Conservation (phyloP, 768 basidiomycete genomes). For the Hygrophoropsis aurantiaca region DNA sequence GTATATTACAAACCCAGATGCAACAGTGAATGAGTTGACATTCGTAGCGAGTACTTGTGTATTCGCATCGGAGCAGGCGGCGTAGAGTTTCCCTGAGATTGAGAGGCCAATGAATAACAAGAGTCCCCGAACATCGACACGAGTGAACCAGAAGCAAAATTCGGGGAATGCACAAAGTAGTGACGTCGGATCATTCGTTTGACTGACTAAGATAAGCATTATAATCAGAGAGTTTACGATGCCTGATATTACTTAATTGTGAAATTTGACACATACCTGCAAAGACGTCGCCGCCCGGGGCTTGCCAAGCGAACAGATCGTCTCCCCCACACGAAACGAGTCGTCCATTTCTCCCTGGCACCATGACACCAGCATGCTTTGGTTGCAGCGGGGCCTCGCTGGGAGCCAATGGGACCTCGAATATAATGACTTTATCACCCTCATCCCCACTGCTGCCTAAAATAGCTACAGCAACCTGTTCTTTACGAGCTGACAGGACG, state of each 20-base stretch:
- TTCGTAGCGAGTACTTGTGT: conserved; percentile 45
- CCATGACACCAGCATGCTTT: conserved; percentile 3
- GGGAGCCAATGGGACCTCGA: conserved; percentile 14
- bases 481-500: conserved; percentile 12
- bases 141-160: conserved; percentile 53
- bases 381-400: background rate
- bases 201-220: conserved; percentile 15
- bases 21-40: conserved; percentile 70
- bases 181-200: conserved; percentile 15
- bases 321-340: conserved; percentile 31
- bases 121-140: conserved; percentile 14
- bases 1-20: conserved; percentile 79
- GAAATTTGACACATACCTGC: conserved; percentile 32
- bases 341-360: conserved; percentile 47
- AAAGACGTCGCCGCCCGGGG: conserved; percentile 46
- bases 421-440: conserved; percentile 34
- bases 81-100: conserved; percentile 63
- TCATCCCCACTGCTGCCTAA: conserved; percentile 39
- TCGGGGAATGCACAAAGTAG: conserved; percentile 49
- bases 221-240: conserved; percentile 6
- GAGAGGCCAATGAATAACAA: conserved; percentile 63
- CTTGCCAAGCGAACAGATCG: conserved; percentile 40
- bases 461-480: conserved; percentile 23
- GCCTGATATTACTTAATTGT: background rate
- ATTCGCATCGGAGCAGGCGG: conserved; percentile 32